A percentile compares a stretch with the other conserved stretches of the same genome.
Conservation (phyloP, 768 basidiomycete genomes). For the Galerina marginata region DNA sequence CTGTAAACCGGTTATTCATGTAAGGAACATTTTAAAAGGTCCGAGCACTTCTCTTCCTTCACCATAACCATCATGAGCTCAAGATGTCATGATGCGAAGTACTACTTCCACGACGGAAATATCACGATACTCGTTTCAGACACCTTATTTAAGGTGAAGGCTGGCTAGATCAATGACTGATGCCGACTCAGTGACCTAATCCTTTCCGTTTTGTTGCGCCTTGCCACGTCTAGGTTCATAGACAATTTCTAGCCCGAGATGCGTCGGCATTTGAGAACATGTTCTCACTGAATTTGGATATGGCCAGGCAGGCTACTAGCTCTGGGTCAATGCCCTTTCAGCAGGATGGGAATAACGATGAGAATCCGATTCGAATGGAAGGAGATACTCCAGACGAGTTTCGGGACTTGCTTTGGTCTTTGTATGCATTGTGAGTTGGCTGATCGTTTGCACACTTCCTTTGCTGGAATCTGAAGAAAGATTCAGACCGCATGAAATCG, state of each 20-base stretch:
- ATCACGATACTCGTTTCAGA: neutral
- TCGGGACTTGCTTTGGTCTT: constrained; percentile 53
- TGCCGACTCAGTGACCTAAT: neutral
- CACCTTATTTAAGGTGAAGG: neutral
- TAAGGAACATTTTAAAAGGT: too few relatives aligned
- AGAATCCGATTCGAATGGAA: constrained; percentile 52
- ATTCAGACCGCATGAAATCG: constrained; percentile 21
- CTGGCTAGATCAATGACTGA: too few relatives aligned
- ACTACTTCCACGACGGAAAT: neutral
- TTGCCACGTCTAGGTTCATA: constrained; percentile 15
- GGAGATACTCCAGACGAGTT: constrained; percentile 59
- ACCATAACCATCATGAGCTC: too few relatives aligned
- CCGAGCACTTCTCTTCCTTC: too few relatives aligned
- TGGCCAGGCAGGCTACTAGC: constrained; percentile 10
- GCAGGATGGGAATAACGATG: constrained; percentile 54
- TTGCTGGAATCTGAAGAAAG: too few relatives aligned
- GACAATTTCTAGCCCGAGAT: constrained; percentile 33
- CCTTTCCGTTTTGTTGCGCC: too few relatives aligned
- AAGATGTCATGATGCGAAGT: neutral
- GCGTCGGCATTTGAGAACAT: constrained; percentile 45
- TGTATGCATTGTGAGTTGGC: constrained; percentile 60
- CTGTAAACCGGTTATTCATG: too few relatives aligned
- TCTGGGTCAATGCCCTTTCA: constrained; percentile 23
- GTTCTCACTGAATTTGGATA: constrained; percentile 35
- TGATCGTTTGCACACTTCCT: neutral